Conservation (phyloP, 106 monocot genomes). For the Allium sativum region DNA sequence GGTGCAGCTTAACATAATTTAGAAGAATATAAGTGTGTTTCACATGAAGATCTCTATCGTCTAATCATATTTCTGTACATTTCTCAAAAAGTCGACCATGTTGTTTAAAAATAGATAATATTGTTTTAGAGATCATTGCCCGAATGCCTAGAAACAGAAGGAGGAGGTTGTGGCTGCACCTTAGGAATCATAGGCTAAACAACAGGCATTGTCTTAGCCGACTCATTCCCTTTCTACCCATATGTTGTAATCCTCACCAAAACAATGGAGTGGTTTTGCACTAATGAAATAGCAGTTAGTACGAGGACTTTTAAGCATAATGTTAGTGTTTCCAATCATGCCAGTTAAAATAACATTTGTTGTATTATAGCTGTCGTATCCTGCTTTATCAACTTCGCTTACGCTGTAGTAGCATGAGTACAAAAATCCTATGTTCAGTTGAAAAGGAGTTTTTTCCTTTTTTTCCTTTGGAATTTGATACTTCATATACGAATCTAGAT, state of each 20-base stretch:
- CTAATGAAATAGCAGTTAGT: conserved; percentile 30
- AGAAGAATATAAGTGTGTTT: too few relatives aligned
- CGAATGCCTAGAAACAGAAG: not conserved
- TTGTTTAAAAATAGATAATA: too few relatives aligned
- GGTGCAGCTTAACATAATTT: too few relatives aligned
- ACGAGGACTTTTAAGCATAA: conserved; percentile 15
- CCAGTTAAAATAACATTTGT: conserved; percentile 5
- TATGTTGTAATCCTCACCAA: conserved; percentile 9
- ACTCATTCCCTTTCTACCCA: not conserved
- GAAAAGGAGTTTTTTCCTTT: too few relatives aligned
- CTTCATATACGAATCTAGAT: too few relatives aligned
- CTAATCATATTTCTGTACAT: too few relatives aligned
- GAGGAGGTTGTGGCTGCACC: not conserved
- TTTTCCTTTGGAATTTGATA: too few relatives aligned
- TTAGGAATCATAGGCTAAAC: not conserved
- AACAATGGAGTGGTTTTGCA: conserved; percentile 12
- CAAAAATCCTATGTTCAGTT: not conserved
- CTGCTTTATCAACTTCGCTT: conserved; percentile 21
- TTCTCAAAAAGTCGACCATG: too few relatives aligned
- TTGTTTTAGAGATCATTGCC: too few relatives aligned
- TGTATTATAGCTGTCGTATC: conserved; percentile 25
- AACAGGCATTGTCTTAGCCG: not conserved
- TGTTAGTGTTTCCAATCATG: conserved; percentile 20
- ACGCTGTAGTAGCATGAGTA: conserved; percentile 24
- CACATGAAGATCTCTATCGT: too few relatives aligned